These are phyloP conservation scores for Planoprotostelium fungivorum DNA, from an alignment of 78 protist genomes.

Conservation along the genomic window DNA sequence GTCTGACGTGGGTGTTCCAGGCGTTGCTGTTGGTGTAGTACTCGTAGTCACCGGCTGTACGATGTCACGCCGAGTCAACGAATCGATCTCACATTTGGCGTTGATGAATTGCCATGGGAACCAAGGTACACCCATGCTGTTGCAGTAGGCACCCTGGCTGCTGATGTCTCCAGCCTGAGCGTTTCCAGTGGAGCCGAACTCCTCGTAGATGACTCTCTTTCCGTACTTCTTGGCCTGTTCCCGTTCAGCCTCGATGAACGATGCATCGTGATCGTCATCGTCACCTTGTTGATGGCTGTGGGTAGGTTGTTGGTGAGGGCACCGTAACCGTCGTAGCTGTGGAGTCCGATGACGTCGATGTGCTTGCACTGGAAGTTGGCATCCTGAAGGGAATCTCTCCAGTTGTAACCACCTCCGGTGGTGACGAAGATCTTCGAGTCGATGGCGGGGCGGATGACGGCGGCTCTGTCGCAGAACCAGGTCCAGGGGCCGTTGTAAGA, in stretches of 20 bases:
- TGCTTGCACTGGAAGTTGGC: not conserved
- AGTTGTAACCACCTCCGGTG: not conserved
- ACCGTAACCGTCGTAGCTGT: not conserved
- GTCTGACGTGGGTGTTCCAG: not conserved
- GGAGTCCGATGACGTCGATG: not conserved
- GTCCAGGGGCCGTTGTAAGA: not conserved
- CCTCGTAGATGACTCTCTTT: not conserved
- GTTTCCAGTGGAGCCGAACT: not conserved
- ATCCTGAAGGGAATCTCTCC: not conserved
- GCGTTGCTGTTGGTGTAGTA: not conserved
- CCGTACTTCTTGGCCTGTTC: not conserved
- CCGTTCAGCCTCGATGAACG: not conserved
- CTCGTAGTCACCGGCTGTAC: not conserved
- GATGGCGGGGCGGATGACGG: not conserved
- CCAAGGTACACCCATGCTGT: not conserved
- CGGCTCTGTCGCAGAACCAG: not conserved
- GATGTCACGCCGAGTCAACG: not conserved
- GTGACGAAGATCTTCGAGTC: not conserved
- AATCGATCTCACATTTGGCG: not conserved
- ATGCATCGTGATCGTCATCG: not conserved
- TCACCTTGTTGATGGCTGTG: not conserved
- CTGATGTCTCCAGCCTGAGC: not conserved
- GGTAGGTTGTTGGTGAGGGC: not conserved
- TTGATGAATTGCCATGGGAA: not conserved
- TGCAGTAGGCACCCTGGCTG: not conserved